These are phyloP conservation scores for Neurospora sp. DNA, from an alignment of 495 filamentous ascomycete species.

Conservation along the genomic window DNA sequence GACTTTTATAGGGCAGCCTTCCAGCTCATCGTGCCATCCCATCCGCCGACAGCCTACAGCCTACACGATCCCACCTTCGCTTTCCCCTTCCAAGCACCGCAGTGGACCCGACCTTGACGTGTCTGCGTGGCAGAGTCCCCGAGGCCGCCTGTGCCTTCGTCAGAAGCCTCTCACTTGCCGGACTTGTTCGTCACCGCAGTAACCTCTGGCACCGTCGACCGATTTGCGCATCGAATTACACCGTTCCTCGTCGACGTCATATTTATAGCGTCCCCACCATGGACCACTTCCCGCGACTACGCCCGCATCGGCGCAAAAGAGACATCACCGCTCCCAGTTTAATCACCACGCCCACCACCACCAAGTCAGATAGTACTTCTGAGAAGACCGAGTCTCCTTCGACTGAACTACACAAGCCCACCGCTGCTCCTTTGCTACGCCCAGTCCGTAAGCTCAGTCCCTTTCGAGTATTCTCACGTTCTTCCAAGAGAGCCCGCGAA, in stretches of 20 bases:
- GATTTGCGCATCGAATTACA: background rate
- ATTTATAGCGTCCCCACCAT: conserved; percentile 1
- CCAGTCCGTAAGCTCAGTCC: conserved; percentile 20
- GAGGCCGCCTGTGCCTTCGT: background rate
- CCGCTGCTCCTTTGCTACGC: conserved; percentile 4
- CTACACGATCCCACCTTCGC: background rate
- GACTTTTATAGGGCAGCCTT: background rate
- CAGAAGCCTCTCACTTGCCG: background rate
- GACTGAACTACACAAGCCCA: background rate
- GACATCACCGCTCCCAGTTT: conserved; percentile 10
- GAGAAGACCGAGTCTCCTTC: conserved; percentile 14
- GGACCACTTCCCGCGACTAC: conserved; percentile 18
- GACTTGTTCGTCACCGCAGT: background rate
- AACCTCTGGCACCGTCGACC: background rate
- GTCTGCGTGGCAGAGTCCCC: background rate
- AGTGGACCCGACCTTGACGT: background rate
- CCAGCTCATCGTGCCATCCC: background rate
- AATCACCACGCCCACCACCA: conserved; percentile 10
- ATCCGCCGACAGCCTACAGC: background rate
- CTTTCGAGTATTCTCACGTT: conserved; percentile 22
- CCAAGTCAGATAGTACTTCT: background rate
- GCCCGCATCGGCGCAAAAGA: conserved; percentile 18
- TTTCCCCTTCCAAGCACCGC: background rate
- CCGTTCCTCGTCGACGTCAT: background rate
- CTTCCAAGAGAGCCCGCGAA: conserved; percentile 33